Conservation (phyloP, 768 basidiomycete species). For the Serendipita indica region DNA sequence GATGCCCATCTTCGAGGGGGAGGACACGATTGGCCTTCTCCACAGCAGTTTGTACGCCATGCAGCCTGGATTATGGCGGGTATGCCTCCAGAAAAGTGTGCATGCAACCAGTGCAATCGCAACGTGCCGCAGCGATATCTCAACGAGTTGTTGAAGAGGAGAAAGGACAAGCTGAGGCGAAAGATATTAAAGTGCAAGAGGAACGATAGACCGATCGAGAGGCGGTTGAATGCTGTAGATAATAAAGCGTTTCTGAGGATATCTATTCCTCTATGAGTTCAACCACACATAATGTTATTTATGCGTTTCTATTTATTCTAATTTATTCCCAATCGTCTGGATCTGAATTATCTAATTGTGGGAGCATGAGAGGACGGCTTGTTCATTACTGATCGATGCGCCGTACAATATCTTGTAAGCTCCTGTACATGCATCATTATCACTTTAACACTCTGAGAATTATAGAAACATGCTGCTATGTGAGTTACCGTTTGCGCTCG, state of each 20-base stretch:
- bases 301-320: too few species aligned
- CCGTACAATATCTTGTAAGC: too few species aligned
- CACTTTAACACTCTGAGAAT: too few species aligned
- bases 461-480: too few species aligned
- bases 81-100: not conserved
- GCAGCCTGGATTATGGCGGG: conserved; percentile 8
- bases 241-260: not conserved
- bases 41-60: not conserved
- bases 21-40: not conserved
- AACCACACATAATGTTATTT: too few species aligned
- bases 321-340: too few species aligned
- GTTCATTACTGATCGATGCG: too few species aligned
- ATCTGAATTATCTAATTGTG: too few species aligned
- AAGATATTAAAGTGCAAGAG: not conserved
- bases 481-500: too few species aligned
- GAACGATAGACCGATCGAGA: not conserved
- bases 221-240: not conserved
- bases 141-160: not conserved
- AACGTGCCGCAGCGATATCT: not conserved
- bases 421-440: too few species aligned
- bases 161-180: not conserved
- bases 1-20: not conserved
- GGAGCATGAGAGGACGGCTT: not conserved
- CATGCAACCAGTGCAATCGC: not conserved
- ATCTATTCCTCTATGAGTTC: too few species aligned